Percentiles rank a stretch among this genome's conserved stretches.
phyloP scores from a whole-genome alignment of 2,329 filamentous ascomycete species.

The Pleoardoris graminearum region DNA sequence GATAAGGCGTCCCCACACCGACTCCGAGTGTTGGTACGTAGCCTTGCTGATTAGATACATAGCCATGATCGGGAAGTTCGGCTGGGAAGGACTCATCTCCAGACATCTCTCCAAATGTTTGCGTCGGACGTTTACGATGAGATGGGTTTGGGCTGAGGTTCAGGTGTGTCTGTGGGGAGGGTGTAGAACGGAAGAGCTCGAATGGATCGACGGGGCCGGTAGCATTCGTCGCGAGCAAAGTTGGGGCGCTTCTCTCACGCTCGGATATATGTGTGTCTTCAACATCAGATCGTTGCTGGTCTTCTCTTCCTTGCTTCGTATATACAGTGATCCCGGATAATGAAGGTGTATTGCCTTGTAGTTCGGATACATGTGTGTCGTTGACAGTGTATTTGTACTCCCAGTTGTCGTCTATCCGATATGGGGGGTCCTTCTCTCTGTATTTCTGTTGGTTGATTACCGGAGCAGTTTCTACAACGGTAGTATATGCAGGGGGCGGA shows the following conservation, averaged over 20 bases:
- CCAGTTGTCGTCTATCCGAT: neutral
- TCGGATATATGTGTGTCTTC: neutral
- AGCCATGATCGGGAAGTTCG: neutral
- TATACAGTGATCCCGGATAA: neutral
- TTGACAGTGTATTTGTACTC: neutral
- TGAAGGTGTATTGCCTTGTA: neutral
- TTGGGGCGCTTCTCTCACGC: neutral
- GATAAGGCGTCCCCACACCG: neutral
- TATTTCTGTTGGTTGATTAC: neutral
- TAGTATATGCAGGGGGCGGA: neutral
- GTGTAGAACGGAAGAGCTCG: neutral
- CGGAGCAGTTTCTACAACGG: neutral
- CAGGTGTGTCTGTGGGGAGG: neutral
- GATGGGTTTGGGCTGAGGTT: neutral
- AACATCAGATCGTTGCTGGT: neutral
- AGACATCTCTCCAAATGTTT: neutral
- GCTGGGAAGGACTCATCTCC: neutral
- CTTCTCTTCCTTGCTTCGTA: neutral
- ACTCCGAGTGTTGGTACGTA: neutral
- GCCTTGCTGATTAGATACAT: neutral
- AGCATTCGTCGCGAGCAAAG: neutral
- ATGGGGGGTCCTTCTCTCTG: neutral
- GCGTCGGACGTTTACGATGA: neutral
- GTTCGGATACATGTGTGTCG: neutral
- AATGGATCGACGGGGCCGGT: neutral